These are phyloP conservation scores for Picea engelmannii DNA, from an alignment of 83 land plant species.

Conservation along the genomic window DNA sequence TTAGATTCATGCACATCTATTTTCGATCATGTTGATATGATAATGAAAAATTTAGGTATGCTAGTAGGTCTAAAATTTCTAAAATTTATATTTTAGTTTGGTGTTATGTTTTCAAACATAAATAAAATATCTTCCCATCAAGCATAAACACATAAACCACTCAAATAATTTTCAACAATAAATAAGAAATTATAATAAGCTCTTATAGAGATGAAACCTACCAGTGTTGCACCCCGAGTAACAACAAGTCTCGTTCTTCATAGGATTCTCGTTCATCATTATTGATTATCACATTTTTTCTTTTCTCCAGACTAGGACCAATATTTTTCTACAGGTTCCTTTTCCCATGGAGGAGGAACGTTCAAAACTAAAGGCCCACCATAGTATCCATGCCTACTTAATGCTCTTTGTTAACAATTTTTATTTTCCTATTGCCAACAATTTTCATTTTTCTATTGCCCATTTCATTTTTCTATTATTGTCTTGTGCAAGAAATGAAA, in stretches of 20 bases:
- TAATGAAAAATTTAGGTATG: neutral
- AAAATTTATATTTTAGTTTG: neutral
- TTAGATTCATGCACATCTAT: too few relatives aligned
- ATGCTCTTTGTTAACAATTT: constrained; percentile 18
- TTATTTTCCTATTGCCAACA: too few relatives aligned
- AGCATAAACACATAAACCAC: neutral
- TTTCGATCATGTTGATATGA: too few relatives aligned
- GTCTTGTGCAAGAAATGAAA: too few relatives aligned
- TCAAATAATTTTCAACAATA: neutral
- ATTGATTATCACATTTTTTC: constrained; percentile 20
- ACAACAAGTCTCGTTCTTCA: constrained; percentile 64
- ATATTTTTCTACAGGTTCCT: too few relatives aligned
- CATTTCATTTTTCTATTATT: too few relatives aligned
- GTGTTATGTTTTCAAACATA: neutral
- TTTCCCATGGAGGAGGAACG: too few relatives aligned
- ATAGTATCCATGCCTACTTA: constrained; percentile 16
- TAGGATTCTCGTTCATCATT: constrained; percentile 65
- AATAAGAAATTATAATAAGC: neutral
- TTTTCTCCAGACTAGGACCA: too few relatives aligned
- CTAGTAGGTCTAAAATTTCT: neutral
- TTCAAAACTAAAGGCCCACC: too few relatives aligned
- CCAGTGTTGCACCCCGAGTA: neutral
- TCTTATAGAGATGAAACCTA: neutral
- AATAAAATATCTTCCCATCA: neutral
- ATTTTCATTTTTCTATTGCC: too few relatives aligned